Evolutionary conservation across 495 filamentous ascomycete species (phyloP).

Genomic region (Neurospora sp.): DNA sequence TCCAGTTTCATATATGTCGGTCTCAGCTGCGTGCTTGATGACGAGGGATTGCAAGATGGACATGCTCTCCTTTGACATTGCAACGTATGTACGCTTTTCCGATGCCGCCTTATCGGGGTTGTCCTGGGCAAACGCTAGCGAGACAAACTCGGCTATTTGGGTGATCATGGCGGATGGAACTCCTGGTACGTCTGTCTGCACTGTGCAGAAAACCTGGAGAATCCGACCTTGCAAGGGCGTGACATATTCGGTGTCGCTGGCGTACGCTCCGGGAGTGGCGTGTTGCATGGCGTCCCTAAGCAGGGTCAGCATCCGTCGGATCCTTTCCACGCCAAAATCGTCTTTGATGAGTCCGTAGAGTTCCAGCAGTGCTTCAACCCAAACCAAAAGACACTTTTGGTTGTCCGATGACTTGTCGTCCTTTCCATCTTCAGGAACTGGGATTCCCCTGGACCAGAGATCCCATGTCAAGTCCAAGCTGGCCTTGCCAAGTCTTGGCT

Average conservation of each 20-base stretch:
- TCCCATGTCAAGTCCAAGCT: conserved; percentile 58
- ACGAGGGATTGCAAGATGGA: conserved; percentile 55
- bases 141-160: conserved; percentile 58
- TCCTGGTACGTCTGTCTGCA: conserved; percentile 57
- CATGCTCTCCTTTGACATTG: conserved; percentile 72
- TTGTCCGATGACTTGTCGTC: conserved; percentile 47
- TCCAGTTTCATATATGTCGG: conserved; percentile 54
- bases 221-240: conserved; percentile 70
- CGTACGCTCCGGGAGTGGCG: conserved; percentile 64
- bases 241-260: conserved; percentile 72
- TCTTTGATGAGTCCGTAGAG: conserved; percentile 70
- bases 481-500: conserved; percentile 43
- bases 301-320: conserved; percentile 53
- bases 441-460: conserved; percentile 59
- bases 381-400: conserved; percentile 68
- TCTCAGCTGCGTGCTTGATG: conserved; percentile 48
- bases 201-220: conserved; percentile 57
- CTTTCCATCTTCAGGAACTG: conserved; percentile 33
- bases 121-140: conserved; percentile 49
- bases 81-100: conserved; percentile 65
- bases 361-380: conserved; percentile 64
- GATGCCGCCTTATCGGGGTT: conserved; percentile 20
- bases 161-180: conserved; percentile 58
- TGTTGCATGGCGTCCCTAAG: conserved; percentile 44
- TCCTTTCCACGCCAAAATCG: conserved; percentile 47